Base-by-base conservation (phyloP, 2,329 filamentous ascomycete species). In the Penicillium sp. region DNA sequence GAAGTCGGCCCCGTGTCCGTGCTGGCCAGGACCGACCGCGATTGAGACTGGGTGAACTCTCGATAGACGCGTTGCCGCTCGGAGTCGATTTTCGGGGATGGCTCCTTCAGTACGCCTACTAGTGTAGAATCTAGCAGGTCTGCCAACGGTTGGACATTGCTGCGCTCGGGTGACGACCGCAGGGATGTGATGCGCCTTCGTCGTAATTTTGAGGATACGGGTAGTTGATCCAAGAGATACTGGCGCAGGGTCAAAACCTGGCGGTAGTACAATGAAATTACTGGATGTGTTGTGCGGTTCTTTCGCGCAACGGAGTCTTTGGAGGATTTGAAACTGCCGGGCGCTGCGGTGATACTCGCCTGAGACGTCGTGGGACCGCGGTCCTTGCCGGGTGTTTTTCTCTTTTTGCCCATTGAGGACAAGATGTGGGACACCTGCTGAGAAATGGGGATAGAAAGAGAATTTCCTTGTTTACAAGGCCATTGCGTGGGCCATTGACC, bases 221-320 rank as follows among this genome's bases (percentile, higher is more conserved):
- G 88, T 11, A 95, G 81, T 56, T 79, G 83, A 20, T 78, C 77
- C 46, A 92, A 76, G 37, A 92, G 76, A 75, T 90, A 89, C 55
- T 88, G 80, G 64, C 90, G 85, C 54, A 96, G 77, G 0, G 86
- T 86, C 53, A 84, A 72, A 12, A 92, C 81, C 45, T 80, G 74
- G 7, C 81, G 74, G 73, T 92, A 96, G 74, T 87, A 89, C 58
- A 82, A 81, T 44, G 79, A 80, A 54, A 96, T 79, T 31, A 94
- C 81, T 51, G 85, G 83, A 68, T 90, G 86, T 3, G 60, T 60
- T 54, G 53, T 55, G 55, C 57, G 54, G 53, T 43, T 42, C 41
- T 56, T 54, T 51, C 46, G 49, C 54, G 55, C 41, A 44, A 41
- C 26, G 53, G 59, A 53, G 46, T 33, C 37, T 22, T 51, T 53